A percentile compares a stretch with the other conserved stretches of the same genome.
Conservation (phyloP, 768 basidiomycete species). For the Naganishia vaughanmartiniae region DNA sequence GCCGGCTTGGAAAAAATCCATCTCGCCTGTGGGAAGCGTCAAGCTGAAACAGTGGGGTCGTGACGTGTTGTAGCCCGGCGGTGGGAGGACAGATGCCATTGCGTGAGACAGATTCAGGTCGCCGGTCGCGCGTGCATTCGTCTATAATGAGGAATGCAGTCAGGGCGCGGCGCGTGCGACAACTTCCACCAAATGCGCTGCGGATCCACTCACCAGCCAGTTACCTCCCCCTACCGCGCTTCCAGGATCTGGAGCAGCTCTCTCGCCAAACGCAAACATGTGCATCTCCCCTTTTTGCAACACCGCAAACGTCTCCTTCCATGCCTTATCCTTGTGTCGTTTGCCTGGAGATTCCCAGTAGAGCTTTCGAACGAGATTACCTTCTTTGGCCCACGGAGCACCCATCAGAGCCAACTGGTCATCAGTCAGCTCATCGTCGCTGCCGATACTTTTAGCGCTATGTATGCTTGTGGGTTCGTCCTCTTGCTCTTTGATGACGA, state of each 20-base stretch:
- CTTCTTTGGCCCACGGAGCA: slow-evolving; percentile 98
- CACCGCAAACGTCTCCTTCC: slow-evolving; percentile 94
- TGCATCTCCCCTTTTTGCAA: slow-evolving; percentile 89
- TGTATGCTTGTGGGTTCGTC: slow-evolving; percentile 70
- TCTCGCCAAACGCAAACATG: slow-evolving; percentile 82
- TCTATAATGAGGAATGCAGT: slow-evolving; percentile 55
- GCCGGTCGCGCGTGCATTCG: slow-evolving; percentile 83
- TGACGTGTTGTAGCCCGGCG: slow-evolving; percentile 85
- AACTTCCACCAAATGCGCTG: background rate
- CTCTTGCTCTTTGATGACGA: slow-evolving; percentile 94
- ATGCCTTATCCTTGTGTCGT: slow-evolving; percentile 79
- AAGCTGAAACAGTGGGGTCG: slow-evolving; percentile 94
- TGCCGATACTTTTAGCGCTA: slow-evolving; percentile 62
- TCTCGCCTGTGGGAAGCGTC: slow-evolving; percentile 78
- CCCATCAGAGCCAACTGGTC: slow-evolving; percentile 93
- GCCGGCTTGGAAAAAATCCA: slow-evolving; percentile 98
- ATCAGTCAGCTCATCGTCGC: slow-evolving; percentile 68
- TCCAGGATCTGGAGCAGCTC: slow-evolving; percentile 46
- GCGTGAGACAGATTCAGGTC: slow-evolving; percentile 80
- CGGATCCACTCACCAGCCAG: slow-evolving; percentile 74
- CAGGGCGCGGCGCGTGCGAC: background rate
- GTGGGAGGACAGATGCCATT: slow-evolving; percentile 78
- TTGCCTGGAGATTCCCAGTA: slow-evolving; percentile 85
- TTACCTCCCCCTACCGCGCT: slow-evolving; percentile 90
- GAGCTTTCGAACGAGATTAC: slow-evolving; percentile 88